Evolutionary conservation across 73 alveolate species (phyloP), one percentile per base, ranked within the genome.

Genomic region (Paramecium pentaurelia): DNA sequence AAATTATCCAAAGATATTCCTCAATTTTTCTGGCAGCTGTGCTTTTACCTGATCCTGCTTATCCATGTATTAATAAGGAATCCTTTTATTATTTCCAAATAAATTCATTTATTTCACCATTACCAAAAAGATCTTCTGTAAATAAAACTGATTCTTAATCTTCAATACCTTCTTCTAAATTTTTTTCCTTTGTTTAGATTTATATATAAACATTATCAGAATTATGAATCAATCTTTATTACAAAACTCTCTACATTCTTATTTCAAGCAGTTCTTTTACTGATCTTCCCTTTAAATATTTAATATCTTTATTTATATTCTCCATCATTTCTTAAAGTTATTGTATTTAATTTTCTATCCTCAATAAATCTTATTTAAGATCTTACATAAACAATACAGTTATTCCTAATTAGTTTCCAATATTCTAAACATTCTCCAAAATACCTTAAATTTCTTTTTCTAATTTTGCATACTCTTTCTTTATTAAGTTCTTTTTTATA

Each of bases 21-120:
- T 75, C 88, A 12, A 75, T 75, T 20, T 75, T 75, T 75, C 88
- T 34, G 3, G 88, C 88, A 8, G 88, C 58, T 1, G 60, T 37
- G 37, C 88, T 75, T 40, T 75, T 75, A 37, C 88, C 88, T 14
- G 88, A 34, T 34, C 88, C 88, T 11, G 88, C 88, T 37, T 37
- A 37, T 14, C 88, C 88, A 36, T 75, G 88, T 14, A 75, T 75
- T 6, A 75, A 45, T 37, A 75, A 34, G 25, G 68, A 37, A 32
- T 34, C 58, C 18, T 75, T 75, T 22, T 75, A 37, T 37, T 34
- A 8, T 18, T 75, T 40, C 58, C 60, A 37, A 2, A 75, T 32
- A 37, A 75, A 75, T 40, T 75, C 88, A 75, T 75, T 40, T 32
- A 75, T 45, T 16, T 75, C 88, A 14, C 88, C 88, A 75, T 75